These are phyloP conservation scores for Mycogone perniciosa DNA, from an alignment of 2,329 filamentous ascomycete genomes.

Conservation along the genomic window DNA sequence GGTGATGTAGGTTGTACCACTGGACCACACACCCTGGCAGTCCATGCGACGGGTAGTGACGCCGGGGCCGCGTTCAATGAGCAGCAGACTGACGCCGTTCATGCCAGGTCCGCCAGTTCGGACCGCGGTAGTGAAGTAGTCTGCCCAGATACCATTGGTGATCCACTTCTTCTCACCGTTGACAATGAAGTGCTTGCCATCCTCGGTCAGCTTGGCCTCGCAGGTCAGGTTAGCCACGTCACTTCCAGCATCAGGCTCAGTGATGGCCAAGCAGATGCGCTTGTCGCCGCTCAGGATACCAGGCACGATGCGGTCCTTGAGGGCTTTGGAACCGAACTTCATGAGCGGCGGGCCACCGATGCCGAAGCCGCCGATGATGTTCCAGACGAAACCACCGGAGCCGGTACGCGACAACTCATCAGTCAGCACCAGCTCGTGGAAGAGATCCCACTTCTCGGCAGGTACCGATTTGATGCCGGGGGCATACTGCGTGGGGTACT, in stretches of 20 bases:
- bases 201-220: conserved; percentile 88
- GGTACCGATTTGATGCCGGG: conserved; percentile 70
- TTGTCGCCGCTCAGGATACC: conserved; percentile 88
- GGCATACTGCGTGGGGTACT: conserved; percentile 72
- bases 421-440: conserved; percentile 94
- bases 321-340: conserved; percentile 81
- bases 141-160: conserved; percentile 92
- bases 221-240: conserved; percentile 95
- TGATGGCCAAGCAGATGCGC: conserved; percentile 95
- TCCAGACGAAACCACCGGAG: conserved; percentile 94
- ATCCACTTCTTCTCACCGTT: conserved; percentile 99
- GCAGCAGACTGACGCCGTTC: conserved; percentile 84
- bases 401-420: conserved; percentile 87
- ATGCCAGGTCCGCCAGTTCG: conserved; percentile 84
- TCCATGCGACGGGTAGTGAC: conserved; percentile 95
- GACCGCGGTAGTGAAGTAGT: conserved; percentile 97
- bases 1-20: conserved; percentile 92
- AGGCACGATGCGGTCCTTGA: conserved; percentile 83
- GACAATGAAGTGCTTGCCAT: conserved; percentile 98
- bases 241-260: conserved; percentile 88
- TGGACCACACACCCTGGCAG: conserved; percentile 95
- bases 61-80: conserved; percentile 86
- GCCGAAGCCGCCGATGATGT: conserved; percentile 90
- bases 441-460: conserved; percentile 91
- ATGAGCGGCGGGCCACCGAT: conserved; percentile 89